Base-by-base conservation (phyloP, 306 rosid genomes). In the Vigna mungo region DNA sequence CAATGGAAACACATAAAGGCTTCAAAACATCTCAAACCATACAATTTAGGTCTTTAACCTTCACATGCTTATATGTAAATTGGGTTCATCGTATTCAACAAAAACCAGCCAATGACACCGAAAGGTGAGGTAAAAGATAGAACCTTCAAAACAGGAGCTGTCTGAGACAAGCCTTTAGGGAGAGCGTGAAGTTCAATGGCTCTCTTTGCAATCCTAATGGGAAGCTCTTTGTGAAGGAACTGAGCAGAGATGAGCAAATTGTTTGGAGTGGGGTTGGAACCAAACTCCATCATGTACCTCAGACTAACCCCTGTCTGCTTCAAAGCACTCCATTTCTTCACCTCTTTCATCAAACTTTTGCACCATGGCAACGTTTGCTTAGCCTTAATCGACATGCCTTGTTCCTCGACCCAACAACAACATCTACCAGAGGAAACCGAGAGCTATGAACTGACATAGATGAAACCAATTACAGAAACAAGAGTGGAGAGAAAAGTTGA, bases 241-340 rank as follows among this genome's bases (percentile, higher is more conserved):
- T 91, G 93, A 34, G 98, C 90, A 15, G 98, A 89, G 48, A 93
- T 71, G 1, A 91, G 72, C 75, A 93, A 70, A 84, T 90, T 88
- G 54, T 65, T 82, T 0, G 41, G 8, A 6, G 81, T 83, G 1
- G 97, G 97, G 15, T 74, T 73, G 4, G 87, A 89, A 34, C 97
- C 97, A 52, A 93, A 93, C 43, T 91, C 96, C 96, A 87, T 91
- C 98, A 93, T 93, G 79, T 93, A 87, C 83, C 89, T 77, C 82
- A 93, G 83, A 36, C 93, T 90, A 1, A 93, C 97, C 43, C 97
- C 97, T 0, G 90, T 94, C 80, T 90, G 96, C 85, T 86, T 87
- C 91, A 90, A 21, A 66, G 91, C 79, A 4, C 96, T 97, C 92
- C 94, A 94, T 86, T 11, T 82, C 25, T 87, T 87, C 6, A 88